A percentile compares a stretch with the other conserved stretches of the same genome.
phyloP scores from a whole-genome alignment of 2,329 filamentous ascomycete species.

The Fonsecaea pugnacius region DNA sequence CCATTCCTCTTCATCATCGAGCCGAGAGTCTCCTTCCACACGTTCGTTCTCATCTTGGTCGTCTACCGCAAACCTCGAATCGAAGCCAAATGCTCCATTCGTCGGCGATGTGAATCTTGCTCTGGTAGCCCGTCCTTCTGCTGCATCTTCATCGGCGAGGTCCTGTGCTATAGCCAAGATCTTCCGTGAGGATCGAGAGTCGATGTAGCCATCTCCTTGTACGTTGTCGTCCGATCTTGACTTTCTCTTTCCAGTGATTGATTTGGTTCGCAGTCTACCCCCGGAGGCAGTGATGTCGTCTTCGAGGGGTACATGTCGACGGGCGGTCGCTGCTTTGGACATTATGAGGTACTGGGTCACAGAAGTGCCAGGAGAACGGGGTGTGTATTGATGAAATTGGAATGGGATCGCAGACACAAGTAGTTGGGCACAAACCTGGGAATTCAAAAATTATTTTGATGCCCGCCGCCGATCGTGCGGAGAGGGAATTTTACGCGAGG shows the following conservation, averaged over 20 bases:
- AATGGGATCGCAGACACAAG: neutral
- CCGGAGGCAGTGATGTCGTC: constrained; percentile 78
- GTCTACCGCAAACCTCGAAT: constrained; percentile 69
- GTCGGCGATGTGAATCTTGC: constrained; percentile 45
- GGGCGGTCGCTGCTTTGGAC: constrained; percentile 40
- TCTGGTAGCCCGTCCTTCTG: constrained; percentile 47
- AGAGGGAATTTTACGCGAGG: constrained; percentile 26
- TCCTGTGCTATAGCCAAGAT: constrained; percentile 90
- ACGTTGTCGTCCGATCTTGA: constrained; percentile 60
- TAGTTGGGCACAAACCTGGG: neutral
- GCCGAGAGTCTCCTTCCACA: constrained; percentile 53
- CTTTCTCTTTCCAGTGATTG: constrained; percentile 71
- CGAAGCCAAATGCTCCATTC: constrained; percentile 77
- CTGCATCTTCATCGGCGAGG: constrained; percentile 78
- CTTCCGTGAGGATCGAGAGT: constrained; percentile 83
- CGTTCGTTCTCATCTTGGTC: constrained; percentile 49
- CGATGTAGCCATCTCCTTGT: constrained; percentile 71
- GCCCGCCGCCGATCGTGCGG: neutral
- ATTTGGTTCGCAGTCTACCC: constrained; percentile 70
- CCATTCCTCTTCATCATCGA: constrained; percentile 78
- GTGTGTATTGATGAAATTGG: too few species aligned
- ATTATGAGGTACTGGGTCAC: constrained; percentile 16
- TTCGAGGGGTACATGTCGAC: constrained; percentile 87
- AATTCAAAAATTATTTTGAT: constrained; percentile 11
- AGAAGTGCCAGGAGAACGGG: neutral